phyloP scores from a whole-genome alignment of 805 yeast species.

The Kregervanrija fluxuum region DNA sequence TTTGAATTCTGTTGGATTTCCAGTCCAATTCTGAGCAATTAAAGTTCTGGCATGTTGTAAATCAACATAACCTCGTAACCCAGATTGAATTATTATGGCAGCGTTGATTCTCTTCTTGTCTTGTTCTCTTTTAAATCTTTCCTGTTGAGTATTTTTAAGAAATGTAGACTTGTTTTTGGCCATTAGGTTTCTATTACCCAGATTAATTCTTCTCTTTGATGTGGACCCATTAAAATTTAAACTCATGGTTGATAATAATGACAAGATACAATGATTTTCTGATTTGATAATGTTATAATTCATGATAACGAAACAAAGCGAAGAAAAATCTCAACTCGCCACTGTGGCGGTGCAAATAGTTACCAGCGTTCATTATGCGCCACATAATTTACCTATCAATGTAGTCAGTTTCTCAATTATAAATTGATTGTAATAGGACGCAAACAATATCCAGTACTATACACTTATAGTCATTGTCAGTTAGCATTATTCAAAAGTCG shows the following conservation, averaged over 20 bases:
- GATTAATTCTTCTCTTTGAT: slow-evolving; percentile 40
- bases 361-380: no score
- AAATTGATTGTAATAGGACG: no score
- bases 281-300: no score
- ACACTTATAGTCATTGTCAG: no score
- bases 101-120: slow-evolving; percentile 43
- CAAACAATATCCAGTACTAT: no score
- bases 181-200: slow-evolving; percentile 26
- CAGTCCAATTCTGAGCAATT: slow-evolving; percentile 20
- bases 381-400: no score
- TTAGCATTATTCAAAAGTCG: no score
- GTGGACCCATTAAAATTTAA: slow-evolving; percentile 29
- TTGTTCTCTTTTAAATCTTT: slow-evolving; percentile 58
- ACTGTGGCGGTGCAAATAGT: no score
- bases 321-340: no score
- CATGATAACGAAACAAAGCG: no score
- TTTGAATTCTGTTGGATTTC: slow-evolving; percentile 20
- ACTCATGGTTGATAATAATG: slow-evolving; percentile 12
- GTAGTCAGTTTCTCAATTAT: no score
- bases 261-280: no score
- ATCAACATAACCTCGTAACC: slow-evolving; percentile 35
- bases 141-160: slow-evolving; percentile 58
- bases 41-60: slow-evolving; percentile 21
- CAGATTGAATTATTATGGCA: slow-evolving; percentile 42
- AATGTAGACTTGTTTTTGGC: slow-evolving; percentile 33